Base-by-base conservation (phyloP, 768 basidiomycete genomes). In the Mycena kentingensis region DNA sequence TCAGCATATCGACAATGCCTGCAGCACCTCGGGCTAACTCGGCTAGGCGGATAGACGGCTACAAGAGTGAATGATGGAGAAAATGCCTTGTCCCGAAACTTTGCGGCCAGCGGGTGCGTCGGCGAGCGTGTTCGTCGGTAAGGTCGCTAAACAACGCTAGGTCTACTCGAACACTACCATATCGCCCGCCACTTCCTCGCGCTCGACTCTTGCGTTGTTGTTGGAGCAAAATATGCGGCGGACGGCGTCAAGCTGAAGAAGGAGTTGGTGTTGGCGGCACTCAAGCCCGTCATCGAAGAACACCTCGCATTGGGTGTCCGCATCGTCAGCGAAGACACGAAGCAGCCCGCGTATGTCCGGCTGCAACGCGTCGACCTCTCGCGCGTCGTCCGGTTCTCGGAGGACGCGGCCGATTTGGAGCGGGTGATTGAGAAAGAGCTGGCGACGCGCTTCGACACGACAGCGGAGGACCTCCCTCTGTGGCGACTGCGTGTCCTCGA, bases 401-500 rank as follows among this genome's bases (percentile, higher is more conserved):
- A 49, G 7, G 2, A 39, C 29, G 19, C 28, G 22, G 39, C 24
- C 0, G 44, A 55, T 27, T 18, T 61, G 1, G 25, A 41, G 31
- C 42, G 34, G 1, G 48, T 51, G 3, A 43, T 46, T 4, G 41
- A 55, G 26, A 21, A 28, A 18, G 50, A 58, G 24, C 56, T 61
- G 16, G n/a, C 38, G 7, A 43, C 46, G 11, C 16, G 19, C 3
- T 55, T 61, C 22, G 53, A 55, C 22, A 55, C 52, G 4, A 24
- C 41, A 13, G 39, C 44, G 22, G 26, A 26, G 2, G 31, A 49
- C 22, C 27, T 53, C 1, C 70, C 70, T 3, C 58, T 70, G 0
- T 73, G 71, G 71, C 61, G 70, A 19, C 34, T 71, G 8, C 28
- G 51, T 10, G 66, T 73, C 12, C 52, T 67, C 2, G 39, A 37